Base-by-base conservation (phyloP, 2,329 filamentous ascomycete genomes). In the Purpureocillium lavendulum region DNA sequence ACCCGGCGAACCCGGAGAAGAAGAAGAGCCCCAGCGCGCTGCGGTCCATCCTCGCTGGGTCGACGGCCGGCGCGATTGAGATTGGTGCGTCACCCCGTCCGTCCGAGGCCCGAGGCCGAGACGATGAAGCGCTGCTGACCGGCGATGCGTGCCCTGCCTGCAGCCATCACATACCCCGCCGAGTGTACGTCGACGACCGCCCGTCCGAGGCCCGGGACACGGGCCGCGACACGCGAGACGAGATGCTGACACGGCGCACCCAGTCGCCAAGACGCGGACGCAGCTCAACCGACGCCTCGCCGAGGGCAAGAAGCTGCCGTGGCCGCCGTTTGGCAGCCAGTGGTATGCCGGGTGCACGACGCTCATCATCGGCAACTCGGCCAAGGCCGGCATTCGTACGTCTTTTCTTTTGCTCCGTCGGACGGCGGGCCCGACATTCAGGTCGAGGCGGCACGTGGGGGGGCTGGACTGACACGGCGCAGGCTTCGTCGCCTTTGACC, bases 261-360 rank as follows among this genome's bases (percentile, higher is more conserved):
- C 56, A 87, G 82, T 97, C 67, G 90, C 90, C 54, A 97, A 97
- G 70, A 97, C 92, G 39, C 75, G 92, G 51, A 86, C 86, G 40
- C 92, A 97, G 64, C 80, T 98, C 56, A 98, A 98, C 63, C 80
- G 83, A 50, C 79, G 82, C 52, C 71, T 97, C 54, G 72, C 84
- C 36, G 81, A 84, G 40, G 83, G 82, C 35, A 72, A 94, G 70
- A 96, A 94, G 69, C 75, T 96, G 24, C 88, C 90, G 39, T 96
- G 87, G 85, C 92, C 92, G 33, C 86, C 87, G 10, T 97, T 97
- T 56, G 92, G 92, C 36, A 71, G 67, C 52, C 87, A 94, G 62
- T 98, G 92, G 92, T 98, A 98, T 62, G 90, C 92, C 11, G 92
- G 92, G 30, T 98, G 92, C 68, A 97, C 92, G 35, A 97, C 92